Base-by-base conservation (phyloP, 306 rosid genomes). In the Arachis stenosperma region DNA sequence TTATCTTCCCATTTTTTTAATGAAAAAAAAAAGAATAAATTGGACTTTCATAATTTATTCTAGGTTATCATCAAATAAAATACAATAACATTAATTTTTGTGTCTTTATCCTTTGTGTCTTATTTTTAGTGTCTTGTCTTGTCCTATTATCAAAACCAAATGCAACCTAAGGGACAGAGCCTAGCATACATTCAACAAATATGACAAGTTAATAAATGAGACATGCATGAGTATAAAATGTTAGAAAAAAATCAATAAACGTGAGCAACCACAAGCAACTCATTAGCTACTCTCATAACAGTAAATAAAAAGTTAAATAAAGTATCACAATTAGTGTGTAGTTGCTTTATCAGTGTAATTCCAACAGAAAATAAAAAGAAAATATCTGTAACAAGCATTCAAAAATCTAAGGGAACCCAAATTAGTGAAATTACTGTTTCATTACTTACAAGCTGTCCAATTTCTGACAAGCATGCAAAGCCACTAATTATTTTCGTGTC, bases 381-480 rank as follows among this genome's bases (percentile, higher is more conserved):
- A 64, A 41, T 5, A 43, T 37, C 40, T 46, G 29, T 44, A 14
- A 50, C 8, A 8, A 42, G 7, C 2, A 8, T 6, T 6, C 10
- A 61, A 56, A 77, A 79, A 63, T 72, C 56, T 64, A 12, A 54
- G 29, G 73, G 67, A 72, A 57, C 44, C 43, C 36, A 52, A 65
- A 62, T 78, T 59, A 72, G 68, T 54, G 57, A 52, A 65, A 62
- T 78, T 67, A 72, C 71, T 54, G 29, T 52, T 41, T 44, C 61
- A 73, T 69, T 33, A 90, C 95, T 77, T 88, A 92, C 97, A 67
- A 97, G 93, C 78, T 93, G 98, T 65, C 98, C 98, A 80, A 93
- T 85, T 87, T 93, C 97, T 63, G 96, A 93, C 82, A 93, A 85
- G 88, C 93, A 87, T 36, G 98, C 96, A 42, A 93, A 89, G 79